Base-by-base conservation (phyloP, 768 basidiomycete genomes). In the Trametes gibbosa region DNA sequence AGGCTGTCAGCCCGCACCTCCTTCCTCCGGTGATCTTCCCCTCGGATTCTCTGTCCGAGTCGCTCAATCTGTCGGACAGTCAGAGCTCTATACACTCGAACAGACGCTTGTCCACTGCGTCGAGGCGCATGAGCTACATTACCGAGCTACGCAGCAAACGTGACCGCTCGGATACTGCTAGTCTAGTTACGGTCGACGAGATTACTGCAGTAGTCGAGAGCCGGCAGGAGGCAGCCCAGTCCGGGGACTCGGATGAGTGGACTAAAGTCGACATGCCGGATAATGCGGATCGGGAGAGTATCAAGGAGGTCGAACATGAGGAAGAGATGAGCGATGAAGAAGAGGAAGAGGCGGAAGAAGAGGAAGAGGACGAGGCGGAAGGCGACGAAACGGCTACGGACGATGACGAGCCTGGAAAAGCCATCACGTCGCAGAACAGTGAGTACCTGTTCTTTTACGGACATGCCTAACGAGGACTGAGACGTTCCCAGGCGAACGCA, bases 201-300 rank as follows among this genome's bases (percentile, higher is more conserved):
- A 97, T 99, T 67, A 98, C 97, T 0, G 95, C 93, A 10, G 90
- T 96, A 68, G 90, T 99, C 8, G 96, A 90, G 70, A 92, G 85
- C 66, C 77, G 84, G 37, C 75, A 83, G 58, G 83, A 80, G 53
- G 79, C 76, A 65, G 75, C 71, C 5, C 48, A 78, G 48, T 76
- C 76, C 1, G 78, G 56, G 14, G 65, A 64, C 19, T 61, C 77
- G 10, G 82, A 91, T 45, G 91, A 87, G 35, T 92, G 89, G 85
- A 90, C 89, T 0, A 82, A 82, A 65, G 85, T 91, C 3, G 86
- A 85, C 46, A 75, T 79, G 35, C 79, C 75, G 12, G 80, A 81
- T n/a, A 71, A 70, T 17, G 74, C 70, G 14, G 77, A 75, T 19
- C 61, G 61, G 17, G 54, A 62, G 49, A 73, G 73, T 19, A 71